Evolutionary conservation across 208 protist species (phyloP).

Genomic region (Trypanosomatidae sp.): DNA sequence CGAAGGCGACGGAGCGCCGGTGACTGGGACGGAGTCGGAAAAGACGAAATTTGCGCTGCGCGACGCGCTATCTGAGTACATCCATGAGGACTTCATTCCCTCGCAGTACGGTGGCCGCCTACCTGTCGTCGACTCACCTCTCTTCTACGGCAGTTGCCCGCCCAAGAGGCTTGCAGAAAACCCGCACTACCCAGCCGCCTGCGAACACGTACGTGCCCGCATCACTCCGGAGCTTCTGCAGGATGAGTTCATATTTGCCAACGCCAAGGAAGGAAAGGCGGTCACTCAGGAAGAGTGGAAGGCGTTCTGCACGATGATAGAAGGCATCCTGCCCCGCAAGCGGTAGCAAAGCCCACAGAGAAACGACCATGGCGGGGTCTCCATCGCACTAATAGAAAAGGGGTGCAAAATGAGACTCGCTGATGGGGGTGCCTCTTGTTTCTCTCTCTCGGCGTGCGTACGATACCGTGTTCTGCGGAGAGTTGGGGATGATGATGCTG

Average conservation of each 20-base stretch:
- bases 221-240: constrained; percentile 49
- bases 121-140: constrained; percentile 18
- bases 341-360: neutral
- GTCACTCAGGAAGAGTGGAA: constrained; percentile 36
- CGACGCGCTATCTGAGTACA: constrained; percentile 44
- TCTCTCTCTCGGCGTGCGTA: constrained; percentile 2
- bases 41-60: constrained; percentile 37
- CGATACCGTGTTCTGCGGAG: neutral
- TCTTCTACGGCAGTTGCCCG: constrained; percentile 37
- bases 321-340: constrained; percentile 9
- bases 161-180: constrained; percentile 26
- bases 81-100: constrained; percentile 42
- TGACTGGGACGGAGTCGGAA: constrained; percentile 7
- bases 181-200: constrained; percentile 27
- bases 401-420: too few relatives aligned
- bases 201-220: constrained; percentile 20
- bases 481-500: neutral
- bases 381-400: neutral
- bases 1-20: constrained; percentile 20
- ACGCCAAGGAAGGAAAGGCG: constrained; percentile 28
- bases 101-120: constrained; percentile 49
- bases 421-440: neutral
- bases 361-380: neutral
- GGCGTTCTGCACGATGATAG: constrained; percentile 17
- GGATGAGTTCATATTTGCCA: constrained; percentile 37